Evolutionary conservation across 1,284 basidiomycete species (phyloP).

Genomic region (Ustilago shanxiensis): DNA sequence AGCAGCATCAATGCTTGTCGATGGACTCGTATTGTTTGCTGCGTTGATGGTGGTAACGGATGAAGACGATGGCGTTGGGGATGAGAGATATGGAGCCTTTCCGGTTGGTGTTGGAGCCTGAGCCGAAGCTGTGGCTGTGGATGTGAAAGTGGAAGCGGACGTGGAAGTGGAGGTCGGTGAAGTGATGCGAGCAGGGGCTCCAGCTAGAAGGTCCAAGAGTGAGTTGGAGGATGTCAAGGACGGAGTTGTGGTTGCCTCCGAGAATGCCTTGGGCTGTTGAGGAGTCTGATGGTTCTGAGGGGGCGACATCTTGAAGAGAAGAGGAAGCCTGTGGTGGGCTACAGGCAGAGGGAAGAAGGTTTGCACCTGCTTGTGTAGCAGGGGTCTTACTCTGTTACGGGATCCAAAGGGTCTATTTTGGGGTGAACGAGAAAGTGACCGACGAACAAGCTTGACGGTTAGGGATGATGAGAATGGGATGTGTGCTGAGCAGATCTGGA

Average conservation of each 20-base stretch:
- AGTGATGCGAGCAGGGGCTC: constrained; percentile 35
- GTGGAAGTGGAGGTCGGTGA: constrained; percentile 33
- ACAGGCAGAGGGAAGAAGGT: too few relatives aligned
- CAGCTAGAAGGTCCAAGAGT: constrained; percentile 44
- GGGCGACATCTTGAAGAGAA: constrained; percentile 16
- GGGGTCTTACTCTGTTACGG: not conserved
- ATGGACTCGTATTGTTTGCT: not conserved
- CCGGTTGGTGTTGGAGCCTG: not conserved
- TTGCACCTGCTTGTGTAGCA: not conserved
- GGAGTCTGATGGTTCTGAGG: not conserved
- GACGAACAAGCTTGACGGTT: not conserved
- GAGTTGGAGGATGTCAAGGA: constrained; percentile 31
- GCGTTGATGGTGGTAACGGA: not conserved
- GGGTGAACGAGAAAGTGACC: constrained; percentile 3
- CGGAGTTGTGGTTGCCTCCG: not conserved
- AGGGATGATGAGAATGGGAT: constrained; percentile 6
- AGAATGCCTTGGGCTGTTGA: not conserved
- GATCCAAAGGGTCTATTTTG: constrained; percentile 2
- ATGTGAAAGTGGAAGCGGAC: constrained; percentile 20
- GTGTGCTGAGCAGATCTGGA: constrained; percentile 3
- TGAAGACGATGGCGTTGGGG: not conserved
- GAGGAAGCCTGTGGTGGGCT: not conserved
- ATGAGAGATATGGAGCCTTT: not conserved
- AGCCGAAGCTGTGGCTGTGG: constrained; percentile 11
- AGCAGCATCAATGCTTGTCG: not conserved